Conservation (phyloP, 345 rosid species). For the Carallia pectinifolia region DNA sequence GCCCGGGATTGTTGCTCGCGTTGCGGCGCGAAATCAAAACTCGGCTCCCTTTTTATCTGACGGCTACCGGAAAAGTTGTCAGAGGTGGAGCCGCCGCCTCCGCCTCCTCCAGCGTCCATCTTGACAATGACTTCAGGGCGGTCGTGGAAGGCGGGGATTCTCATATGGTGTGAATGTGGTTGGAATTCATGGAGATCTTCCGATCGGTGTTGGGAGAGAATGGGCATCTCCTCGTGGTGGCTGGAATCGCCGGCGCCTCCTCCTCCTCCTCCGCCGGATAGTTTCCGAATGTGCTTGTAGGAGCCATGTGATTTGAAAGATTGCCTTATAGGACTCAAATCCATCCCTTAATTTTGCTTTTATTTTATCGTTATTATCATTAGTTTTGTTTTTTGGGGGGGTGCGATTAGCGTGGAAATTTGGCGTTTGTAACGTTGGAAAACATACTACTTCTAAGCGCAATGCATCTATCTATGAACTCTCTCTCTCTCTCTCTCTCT, state of each 20-base stretch:
- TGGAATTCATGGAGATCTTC: slow-evolving; percentile 4
- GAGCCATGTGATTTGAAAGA: slow-evolving; percentile 52
- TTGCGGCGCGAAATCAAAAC: slow-evolving; percentile 30
- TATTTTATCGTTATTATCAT: neutral
- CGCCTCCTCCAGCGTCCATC: slow-evolving; percentile 13
- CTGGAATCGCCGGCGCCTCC: slow-evolving; percentile 5
- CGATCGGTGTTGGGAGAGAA: slow-evolving; percentile 40
- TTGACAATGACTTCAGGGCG: slow-evolving; percentile 24
- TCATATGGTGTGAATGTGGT: neutral
- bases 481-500: neutral
- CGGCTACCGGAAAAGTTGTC: slow-evolving; percentile 11
- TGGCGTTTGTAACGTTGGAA: neutral
- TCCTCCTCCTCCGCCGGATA: slow-evolving; percentile 14
- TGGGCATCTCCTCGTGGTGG: slow-evolving; percentile 50
- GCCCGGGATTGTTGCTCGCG: neutral
- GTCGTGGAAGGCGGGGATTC: neutral
- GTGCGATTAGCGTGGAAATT: neutral
- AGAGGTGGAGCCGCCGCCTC: neutral
- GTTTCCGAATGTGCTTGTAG: slow-evolving; percentile 31
- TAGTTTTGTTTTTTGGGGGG: too few relatives aligned
- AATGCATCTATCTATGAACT: neutral
- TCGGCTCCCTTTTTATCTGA: slow-evolving; percentile 16
- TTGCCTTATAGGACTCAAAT: slow-evolving; percentile 32
- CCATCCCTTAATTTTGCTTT: neutral
- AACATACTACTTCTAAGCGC: neutral